Base-by-base conservation (phyloP, 495 filamentous ascomycete genomes). In the Neurospora terricola region DNA sequence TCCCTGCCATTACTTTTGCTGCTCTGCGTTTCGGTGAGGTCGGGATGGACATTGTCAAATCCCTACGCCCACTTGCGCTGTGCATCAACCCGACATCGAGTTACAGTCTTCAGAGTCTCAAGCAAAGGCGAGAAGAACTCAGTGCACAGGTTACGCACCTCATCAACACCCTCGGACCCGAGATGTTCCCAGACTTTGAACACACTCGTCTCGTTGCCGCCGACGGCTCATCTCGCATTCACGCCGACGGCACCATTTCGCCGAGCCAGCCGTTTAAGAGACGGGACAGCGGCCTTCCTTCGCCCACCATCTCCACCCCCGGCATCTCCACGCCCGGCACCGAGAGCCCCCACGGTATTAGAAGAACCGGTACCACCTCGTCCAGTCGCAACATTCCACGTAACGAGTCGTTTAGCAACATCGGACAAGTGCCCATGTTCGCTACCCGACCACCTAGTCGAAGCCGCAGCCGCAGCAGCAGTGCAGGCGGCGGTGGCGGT, bases 11-110 rank as follows among this genome's bases (percentile, higher is more conserved):
- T 81, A 97, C 94, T 5, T 98, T 97, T 79, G 94, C 93, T 4
- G 94, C 96, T 10, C 90, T 99, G 40, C 92, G 96, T 6, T 97
- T 98, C 77, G 96, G 96, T 59, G 96, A 99, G 81, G 90, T 95
- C 69, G 96, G 94, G 38, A 98, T 99, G 95, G 96, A 99, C 78
- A 98, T 99, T 69, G 75, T 94, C 82, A 99, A 98, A 82, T 98
- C 96, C 0, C 89, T 99, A 14, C 88, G 92, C 1, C 96, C 96
- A 1, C 89, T 99, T 10, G 83, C 96, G n/a, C 83, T 97, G n/a
- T 93, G 90, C 69, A 86, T 99, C 73, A 92, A 91, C 75, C 96
- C 96, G 3, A 89, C 89, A 10, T 93, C 92, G 2, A 90, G 90
- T 79, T 97, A 97, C 81, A 92, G 90, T 12, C 87, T 99, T 48